Evolutionary conservation across 2,329 filamentous ascomycete species (phyloP), one percentile per base, ranked within the genome.

Genomic region (Uncinocarpus reesii): DNA sequence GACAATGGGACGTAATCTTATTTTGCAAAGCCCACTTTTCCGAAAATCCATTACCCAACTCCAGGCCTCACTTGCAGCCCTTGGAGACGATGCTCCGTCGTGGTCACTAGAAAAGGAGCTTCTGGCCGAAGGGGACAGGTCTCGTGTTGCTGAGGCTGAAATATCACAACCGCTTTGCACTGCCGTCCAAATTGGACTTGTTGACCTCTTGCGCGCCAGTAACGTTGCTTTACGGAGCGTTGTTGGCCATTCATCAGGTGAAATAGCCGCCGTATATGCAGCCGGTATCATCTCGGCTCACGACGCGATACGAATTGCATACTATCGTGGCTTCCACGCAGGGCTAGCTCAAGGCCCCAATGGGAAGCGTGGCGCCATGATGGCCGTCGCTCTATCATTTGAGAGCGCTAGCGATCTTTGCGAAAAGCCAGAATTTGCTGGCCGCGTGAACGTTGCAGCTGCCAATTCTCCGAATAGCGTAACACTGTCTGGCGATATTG

Each of bases 181-280:
- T 7, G 52, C 52, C 4, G 10, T 56, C 26, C 54, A 56, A 41
- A 37, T 56, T 21, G 52, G 24, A 11, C 35, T 56, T 7, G 48
- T 56, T 7, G 42, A 53, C 10, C 13, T 54, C 7, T 24, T 50
- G 5, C 18, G n/a, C 3, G 54, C 58, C 6, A 57, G 56, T 10
- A 63, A 64, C 7, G 49, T 72, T 11, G 44, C 38, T 0, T 60
- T 67, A 3, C 24, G 46, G 6, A 61, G 59, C 1, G 66, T 70
- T 1, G 63, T 72, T 2, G 71, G 72, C n/a, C 72, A 74, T 54
- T 73, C 70, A 0, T 69, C 65, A 0, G 72, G 72, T 7, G 72
- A 75, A 54, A 74, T 74, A 13, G 71, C 58, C 0, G 72, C 72
- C 0, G 74, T 70, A 0, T 78, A 74, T 52, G 72, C 73, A 0